Percentiles rank a stretch among this genome's conserved stretches.
Evolutionary conservation across 768 basidiomycete genomes (phyloP).

Genomic region (Pisolithus tinctorius): DNA sequence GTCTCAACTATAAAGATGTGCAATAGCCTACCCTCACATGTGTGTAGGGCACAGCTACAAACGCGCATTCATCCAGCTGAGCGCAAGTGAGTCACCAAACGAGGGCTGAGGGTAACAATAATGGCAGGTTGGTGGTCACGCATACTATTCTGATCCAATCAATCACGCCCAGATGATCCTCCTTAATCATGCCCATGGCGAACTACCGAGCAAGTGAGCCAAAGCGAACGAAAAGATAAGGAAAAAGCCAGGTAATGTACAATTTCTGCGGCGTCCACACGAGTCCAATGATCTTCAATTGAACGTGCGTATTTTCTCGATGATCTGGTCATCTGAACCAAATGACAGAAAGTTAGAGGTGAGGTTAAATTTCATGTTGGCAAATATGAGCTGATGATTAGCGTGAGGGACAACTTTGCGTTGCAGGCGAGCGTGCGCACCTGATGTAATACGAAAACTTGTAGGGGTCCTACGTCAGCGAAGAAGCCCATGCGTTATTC

Average conservation of each 20-base stretch:
- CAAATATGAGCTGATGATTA: slow-evolving; percentile 73
- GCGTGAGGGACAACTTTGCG: neutral
- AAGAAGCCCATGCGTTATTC: slow-evolving; percentile 99
- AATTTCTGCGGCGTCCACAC: slow-evolving; percentile 96
- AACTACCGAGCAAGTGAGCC: slow-evolving; percentile 51
- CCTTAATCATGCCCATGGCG: slow-evolving; percentile 96
- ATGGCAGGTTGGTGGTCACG: neutral
- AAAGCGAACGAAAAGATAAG: slow-evolving; percentile 1
- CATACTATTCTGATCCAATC: slow-evolving; percentile 35
- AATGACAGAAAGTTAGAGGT: slow-evolving; percentile 97
- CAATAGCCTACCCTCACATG: no score
- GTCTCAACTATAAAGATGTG: no score
- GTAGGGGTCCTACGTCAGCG: slow-evolving; percentile 89
- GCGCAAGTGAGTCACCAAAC: no score
- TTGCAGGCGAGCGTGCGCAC: slow-evolving; percentile 38
- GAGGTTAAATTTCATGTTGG: slow-evolving; percentile 91
- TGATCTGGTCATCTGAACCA: slow-evolving; percentile 86
- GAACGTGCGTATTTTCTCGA: slow-evolving; percentile 90
- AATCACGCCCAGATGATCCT: slow-evolving; percentile 93
- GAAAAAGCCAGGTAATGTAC: slow-evolving; percentile 40
- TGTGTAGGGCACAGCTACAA: no score
- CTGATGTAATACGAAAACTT: slow-evolving; percentile 94
- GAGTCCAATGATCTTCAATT: slow-evolving; percentile 98
- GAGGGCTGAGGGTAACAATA: no score
- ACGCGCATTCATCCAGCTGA: no score